These are phyloP conservation scores for Anthracocystis panici-leucophaei DNA, from an alignment of 1,284 basidiomycete genomes.

Conservation along the genomic window DNA sequence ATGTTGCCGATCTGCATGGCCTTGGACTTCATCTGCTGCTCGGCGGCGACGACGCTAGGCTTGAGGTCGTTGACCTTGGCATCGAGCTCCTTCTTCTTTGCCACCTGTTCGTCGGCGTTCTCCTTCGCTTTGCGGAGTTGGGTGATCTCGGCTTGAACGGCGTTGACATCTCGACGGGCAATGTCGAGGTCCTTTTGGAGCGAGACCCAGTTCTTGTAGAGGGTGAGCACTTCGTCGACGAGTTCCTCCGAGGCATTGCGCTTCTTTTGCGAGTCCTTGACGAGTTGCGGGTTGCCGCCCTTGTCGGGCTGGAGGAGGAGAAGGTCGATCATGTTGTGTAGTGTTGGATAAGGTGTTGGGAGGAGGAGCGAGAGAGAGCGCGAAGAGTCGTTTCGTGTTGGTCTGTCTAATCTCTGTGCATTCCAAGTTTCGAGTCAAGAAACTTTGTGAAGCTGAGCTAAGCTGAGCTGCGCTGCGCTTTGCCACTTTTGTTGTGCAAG, in stretches of 20 bases:
- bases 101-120: conserved; percentile 85
- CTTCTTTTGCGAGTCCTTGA: conserved; percentile 91
- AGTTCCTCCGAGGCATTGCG: conserved; percentile 87
- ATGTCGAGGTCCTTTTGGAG: conserved; percentile 87
- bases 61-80: conserved; percentile 81
- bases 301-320: conserved; percentile 68
- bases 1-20: conserved; percentile 90
- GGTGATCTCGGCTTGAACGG: conserved; percentile 91
- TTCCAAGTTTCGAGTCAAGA: background rate
- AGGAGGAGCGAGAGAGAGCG: background rate
- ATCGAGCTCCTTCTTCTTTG: conserved; percentile 82
- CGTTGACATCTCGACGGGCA: conserved; percentile 85
- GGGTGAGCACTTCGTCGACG: conserved; percentile 90
- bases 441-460: background rate
- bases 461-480: too few relatives aligned
- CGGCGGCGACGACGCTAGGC: conserved; percentile 74
- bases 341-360: background rate
- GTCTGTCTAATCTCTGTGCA: background rate
- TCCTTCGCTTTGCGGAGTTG: conserved; percentile 95
- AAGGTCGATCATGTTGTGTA: conserved; percentile 50
- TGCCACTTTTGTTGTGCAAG: background rate
- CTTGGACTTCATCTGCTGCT: conserved; percentile 82
- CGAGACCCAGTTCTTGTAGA: conserved; percentile 91
- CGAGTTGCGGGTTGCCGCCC: conserved; percentile 92
- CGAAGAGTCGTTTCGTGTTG: conserved; percentile 14